Percentiles rank a stretch among this genome's conserved stretches.
Conservation (phyloP, 345 rosid species). For the Raphanus sativus region DNA sequence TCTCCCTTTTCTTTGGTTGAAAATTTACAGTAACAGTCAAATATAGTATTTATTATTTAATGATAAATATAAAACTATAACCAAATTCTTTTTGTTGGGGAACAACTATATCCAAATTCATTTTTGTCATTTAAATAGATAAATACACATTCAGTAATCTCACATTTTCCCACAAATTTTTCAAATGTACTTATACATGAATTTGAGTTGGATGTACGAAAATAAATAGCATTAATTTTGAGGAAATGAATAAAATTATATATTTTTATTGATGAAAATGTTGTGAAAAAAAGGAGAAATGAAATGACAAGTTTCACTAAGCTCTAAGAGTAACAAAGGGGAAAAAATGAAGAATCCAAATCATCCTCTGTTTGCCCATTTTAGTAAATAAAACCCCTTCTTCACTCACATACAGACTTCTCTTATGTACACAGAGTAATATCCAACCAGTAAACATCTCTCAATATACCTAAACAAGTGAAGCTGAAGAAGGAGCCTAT, state of each 20-base stretch:
- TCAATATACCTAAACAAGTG: conserved; percentile 30
- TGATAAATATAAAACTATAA: background rate
- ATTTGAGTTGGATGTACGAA: background rate
- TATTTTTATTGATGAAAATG: conserved; percentile 13
- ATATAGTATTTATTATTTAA: background rate
- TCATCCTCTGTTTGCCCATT: conserved; percentile 35
- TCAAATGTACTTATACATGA: background rate
- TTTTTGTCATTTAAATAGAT: background rate
- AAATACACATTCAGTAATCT: background rate
- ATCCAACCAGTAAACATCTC: conserved; percentile 26
- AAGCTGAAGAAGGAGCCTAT: conserved; percentile 29
- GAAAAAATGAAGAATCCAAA: conserved; percentile 28
- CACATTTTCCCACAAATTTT: background rate
- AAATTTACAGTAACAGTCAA: background rate
- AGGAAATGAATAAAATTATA: background rate
- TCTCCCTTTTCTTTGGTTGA: background rate
- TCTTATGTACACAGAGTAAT: conserved; percentile 39
- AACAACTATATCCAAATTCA: too few species aligned
- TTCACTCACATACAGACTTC: conserved; percentile 30
- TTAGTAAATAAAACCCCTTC: conserved; percentile 18
- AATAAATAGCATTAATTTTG: background rate
- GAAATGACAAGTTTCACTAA: conserved; percentile 35
- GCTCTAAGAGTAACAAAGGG: conserved; percentile 6
- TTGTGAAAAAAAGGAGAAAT: conserved; percentile 15
- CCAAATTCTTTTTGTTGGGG: too few species aligned